Percentiles rank a stretch among this genome's conserved stretches.
Evolutionary conservation across 352 stramenopile species (phyloP).

Genomic region (Pythium apleroticum): DNA sequence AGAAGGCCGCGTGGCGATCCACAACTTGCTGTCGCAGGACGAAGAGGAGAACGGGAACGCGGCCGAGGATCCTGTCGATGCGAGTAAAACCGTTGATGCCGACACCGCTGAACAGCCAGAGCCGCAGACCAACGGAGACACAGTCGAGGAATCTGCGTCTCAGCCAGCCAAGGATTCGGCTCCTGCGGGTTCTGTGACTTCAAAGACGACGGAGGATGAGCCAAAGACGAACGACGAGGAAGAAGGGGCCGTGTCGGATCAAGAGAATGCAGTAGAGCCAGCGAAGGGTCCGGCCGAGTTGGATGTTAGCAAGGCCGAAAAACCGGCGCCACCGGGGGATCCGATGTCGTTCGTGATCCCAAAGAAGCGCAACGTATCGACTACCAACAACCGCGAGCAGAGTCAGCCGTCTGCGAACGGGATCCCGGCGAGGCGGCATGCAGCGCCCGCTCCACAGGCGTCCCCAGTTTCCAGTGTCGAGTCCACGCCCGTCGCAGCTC

Average conservation of each 20-base stretch:
- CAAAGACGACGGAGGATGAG: constrained; percentile 6
- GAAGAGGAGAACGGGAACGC: neutral
- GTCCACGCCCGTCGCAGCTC: too few relatives aligned
- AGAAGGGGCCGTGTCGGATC: constrained; percentile 25
- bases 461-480: constrained; percentile 18
- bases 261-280: neutral
- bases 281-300: neutral
- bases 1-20: neutral
- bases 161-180: neutral
- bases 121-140: neutral
- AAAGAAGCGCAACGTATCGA: constrained; percentile 29
- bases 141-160: neutral
- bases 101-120: neutral
- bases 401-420: neutral
- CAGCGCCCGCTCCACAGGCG: constrained; percentile 4
- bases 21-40: neutral
- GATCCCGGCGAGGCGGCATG: neutral
- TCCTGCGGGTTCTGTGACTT: neutral
- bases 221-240: constrained; percentile 15
- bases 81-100: neutral
- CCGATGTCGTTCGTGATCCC: constrained; percentile 44
- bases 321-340: constrained; percentile 12
- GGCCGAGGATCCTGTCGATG: neutral
- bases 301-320: neutral
- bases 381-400: neutral